phyloP scores from a whole-genome alignment of 257 asterid genomes.

The Ballota nigra region DNA sequence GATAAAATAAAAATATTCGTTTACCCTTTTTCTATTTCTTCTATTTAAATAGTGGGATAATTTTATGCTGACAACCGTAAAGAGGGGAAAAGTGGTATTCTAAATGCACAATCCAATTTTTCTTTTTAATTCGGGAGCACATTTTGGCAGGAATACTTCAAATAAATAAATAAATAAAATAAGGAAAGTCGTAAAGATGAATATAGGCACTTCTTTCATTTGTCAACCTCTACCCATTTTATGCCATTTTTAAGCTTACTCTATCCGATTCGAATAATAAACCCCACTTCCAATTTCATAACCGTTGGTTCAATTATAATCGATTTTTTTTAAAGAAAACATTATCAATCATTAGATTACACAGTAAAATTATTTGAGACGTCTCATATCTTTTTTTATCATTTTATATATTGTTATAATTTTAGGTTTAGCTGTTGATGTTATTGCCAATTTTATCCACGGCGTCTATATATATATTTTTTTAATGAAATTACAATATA shows the following conservation, averaged over 20 bases:
- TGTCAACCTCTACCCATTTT: slow-evolving; percentile 21
- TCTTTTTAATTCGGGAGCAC: slow-evolving; percentile 8
- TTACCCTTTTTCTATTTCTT: not conserved
- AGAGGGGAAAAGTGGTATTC: slow-evolving; percentile 31
- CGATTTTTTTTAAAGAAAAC: no score
- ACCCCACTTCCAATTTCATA: not conserved
- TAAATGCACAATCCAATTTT: slow-evolving; percentile 22
- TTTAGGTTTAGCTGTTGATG: no score
- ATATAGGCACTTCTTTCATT: slow-evolving; percentile 9
- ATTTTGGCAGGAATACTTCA: slow-evolving; percentile 31
- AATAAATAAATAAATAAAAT: not conserved
- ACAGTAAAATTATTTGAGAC: no score
- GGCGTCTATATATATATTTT: no score
- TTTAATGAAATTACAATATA: no score
- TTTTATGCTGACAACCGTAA: slow-evolving; percentile 44
- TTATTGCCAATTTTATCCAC: no score
- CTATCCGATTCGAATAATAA: not conserved
- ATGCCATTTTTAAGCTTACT: not conserved
- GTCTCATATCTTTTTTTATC: no score
- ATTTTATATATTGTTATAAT: no score
- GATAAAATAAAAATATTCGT: slow-evolving; percentile 16
- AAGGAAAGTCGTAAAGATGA: slow-evolving; percentile 15
- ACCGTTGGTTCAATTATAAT: not conserved
- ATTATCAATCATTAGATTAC: no score
- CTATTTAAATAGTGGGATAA: slow-evolving; percentile 16